Evolutionary conservation across 2,329 filamentous ascomycete species (phyloP), one percentile per base, ranked within the genome.

Genomic region (Exophiala mesophila): DNA sequence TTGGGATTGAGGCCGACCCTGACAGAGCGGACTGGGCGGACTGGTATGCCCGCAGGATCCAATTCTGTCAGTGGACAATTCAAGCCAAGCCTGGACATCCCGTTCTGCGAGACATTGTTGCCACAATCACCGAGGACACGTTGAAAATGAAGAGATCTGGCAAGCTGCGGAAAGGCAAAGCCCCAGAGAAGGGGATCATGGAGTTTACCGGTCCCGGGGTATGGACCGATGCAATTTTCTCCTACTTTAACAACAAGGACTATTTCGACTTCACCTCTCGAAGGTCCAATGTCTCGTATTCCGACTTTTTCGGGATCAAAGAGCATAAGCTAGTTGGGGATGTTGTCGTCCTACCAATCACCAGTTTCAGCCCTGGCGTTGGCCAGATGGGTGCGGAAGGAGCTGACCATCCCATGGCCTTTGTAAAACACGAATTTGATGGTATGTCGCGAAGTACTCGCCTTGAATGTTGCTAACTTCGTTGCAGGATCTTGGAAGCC

Each of bases 21-120:
- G 88, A 97, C 64, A 80, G 92, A 35, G 77, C 79, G 3, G 92
- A 98, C 63, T 98, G 92, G 92, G 76, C 80, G 24, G 73, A 95
- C 1, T 97, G 90, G 92, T 98, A 97, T 71, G 92, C 88, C 51
- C 84, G 92, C 46, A 80, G 90, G 51, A 89, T 98, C 48, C 92
- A 97, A 63, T 97, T 98, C 66, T 98, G 92, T 68, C 92, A 98
- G 64, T 98, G 92, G 92, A 98, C 92, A 1, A 96, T 98, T 50
- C 90, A 97, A 65, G 73, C 85, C 44, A 98, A 98, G 66, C 85
- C 90, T 0, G 92, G 92, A 8, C 92, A 98, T 62, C 92, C 92
- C 0, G 80, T 95, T 9, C 75, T 98, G 45, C 80, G 89, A 49
- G 87, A 96, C 48, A 78, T 95, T 47, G 88, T 98, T 21, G 74